Evolutionary conservation across 441 rosid genomes (phyloP), one percentile per base, ranked within the genome.

Genomic region (Adansonia madagascariensis): DNA sequence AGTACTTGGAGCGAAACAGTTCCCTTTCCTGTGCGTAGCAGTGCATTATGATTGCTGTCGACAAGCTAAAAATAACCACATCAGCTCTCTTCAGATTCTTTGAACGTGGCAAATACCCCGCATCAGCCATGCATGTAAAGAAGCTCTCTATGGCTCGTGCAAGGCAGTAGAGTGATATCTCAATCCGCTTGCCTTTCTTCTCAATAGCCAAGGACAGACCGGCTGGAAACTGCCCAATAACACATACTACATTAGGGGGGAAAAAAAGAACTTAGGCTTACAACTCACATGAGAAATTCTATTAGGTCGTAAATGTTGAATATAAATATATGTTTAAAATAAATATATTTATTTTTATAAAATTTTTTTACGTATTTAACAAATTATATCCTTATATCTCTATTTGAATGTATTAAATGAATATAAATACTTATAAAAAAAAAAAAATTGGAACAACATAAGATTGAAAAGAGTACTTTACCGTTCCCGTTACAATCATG

Each of bases 1-100:
- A 86, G 82, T 95, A 95, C 86, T 95, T 95, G 67, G 99, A 95
- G 57, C 93, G 86, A 77, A 93, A 95, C 22, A 92, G 94, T 6
- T 95, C 99, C 82, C 99, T 88, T 80, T 91, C 99, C 74, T 87
- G 89, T 2, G 96, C 95, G 20, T 93, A 95, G 78, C 98, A 95
- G 72, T 92, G 97, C 99, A 95, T 95, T 77, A 94, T 93, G 77
- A 93, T 85, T 63, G 99, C 93, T 2, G 97, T 93, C 1, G 98
- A 88, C 74, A 95, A 57, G 77, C 99, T 95, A 81, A 93, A 95
- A 62, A 95, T 75, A n/a, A 85, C 88, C 79, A 95, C 97, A 81
- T 95, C 97, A 11, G 91, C 89, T 87, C 99, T 87, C 78, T 88
- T 93, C 47, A 95, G 69, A 55, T 83, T 91, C 81, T 81, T 85